Percentiles rank a stretch among this genome's conserved stretches.
These are phyloP conservation scores for Daldinia concentrica DNA, from an alignment of 495 filamentous ascomycete species.

Conservation along the genomic window DNA sequence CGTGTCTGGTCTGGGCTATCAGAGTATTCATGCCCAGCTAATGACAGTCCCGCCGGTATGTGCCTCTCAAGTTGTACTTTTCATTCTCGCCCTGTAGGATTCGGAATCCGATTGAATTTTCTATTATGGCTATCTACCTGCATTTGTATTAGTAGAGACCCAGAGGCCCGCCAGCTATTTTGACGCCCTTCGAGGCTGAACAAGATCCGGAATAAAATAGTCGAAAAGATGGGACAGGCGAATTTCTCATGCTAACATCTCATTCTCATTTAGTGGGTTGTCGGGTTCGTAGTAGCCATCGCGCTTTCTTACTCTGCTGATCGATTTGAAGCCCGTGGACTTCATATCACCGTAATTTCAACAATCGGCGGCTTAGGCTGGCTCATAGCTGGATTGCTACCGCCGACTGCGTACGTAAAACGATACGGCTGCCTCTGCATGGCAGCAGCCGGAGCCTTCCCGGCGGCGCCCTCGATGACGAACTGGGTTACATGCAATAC, in stretches of 20 bases:
- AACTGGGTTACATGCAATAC: constrained; percentile 33
- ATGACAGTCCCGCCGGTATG: constrained; percentile 78
- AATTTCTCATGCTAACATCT: background rate
- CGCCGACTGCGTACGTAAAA: constrained; percentile 23
- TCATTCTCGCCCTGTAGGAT: too few species aligned
- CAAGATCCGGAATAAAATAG: too few species aligned
- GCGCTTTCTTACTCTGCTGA: constrained; percentile 31
- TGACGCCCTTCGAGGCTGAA: background rate
- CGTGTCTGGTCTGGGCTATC: constrained; percentile 74
- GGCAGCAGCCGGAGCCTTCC: constrained; percentile 34
- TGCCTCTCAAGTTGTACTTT: background rate
- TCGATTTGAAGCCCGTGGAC: constrained; percentile 22
- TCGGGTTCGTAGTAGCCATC: constrained; percentile 36
- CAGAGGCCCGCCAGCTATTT: background rate
- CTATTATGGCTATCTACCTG: too few species aligned
- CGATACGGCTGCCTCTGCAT: constrained; percentile 35
- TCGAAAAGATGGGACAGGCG: background rate
- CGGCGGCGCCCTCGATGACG: constrained; percentile 21
- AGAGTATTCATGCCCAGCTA: constrained; percentile 70
- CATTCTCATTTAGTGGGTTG: constrained; percentile 22
- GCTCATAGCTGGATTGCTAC: constrained; percentile 31
- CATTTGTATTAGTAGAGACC: too few species aligned
- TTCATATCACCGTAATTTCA: constrained; percentile 25
- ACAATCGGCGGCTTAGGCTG: constrained; percentile 30
- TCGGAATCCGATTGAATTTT: too few species aligned